Evolutionary conservation across 176 grass and related monocot species (phyloP), one percentile per base, ranked within the genome.

Genomic region (Musa schizocarpa): DNA sequence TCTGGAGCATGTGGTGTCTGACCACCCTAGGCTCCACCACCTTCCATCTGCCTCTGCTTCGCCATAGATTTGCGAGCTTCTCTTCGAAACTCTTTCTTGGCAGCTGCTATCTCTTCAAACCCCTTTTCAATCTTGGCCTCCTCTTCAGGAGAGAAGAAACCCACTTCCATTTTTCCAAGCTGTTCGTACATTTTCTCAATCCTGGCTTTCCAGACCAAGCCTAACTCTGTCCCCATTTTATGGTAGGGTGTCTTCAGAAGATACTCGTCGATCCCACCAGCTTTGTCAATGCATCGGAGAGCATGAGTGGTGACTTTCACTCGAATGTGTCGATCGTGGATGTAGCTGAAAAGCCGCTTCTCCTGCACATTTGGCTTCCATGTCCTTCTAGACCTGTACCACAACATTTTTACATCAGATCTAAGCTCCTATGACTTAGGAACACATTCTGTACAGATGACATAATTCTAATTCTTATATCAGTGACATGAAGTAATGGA

Each of bases 361-460:
- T 91, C 86, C 83, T 94, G 95, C 77, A 94, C 90, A 82, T 99
- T 99, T 52, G 95, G 95, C 65, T 99, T 99, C 95, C 90, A 94
- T 79, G 80, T 81, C 64, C 95, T 85, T 66, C 88, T 91, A 76
- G 90, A 87, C 79, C 95, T 99, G 59, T 74, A 81, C 54, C 79
- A 89, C 19, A 52, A 64, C n/a, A 80, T 26, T 29, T 48, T 51
- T 14, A 71, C 11, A 72, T 72, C 54, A 51, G 52, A 62, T 59
- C 23, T 34, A 53, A 50, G 34, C 25, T 50, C 34, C 68, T 50
- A 51, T 7, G 4, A 21, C 27, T 50, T n/a, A 50, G 43, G 34
- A 43, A 43, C 34, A 43, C 13, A 65, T 26, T 65, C 9, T 26
- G 26, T 27, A 20, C 14, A n/a, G n/a, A 65, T 65, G n/a, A 61